Conservation (phyloP, 2,329 filamentous ascomycete species). For the Tolypocladium pustulatum region DNA sequence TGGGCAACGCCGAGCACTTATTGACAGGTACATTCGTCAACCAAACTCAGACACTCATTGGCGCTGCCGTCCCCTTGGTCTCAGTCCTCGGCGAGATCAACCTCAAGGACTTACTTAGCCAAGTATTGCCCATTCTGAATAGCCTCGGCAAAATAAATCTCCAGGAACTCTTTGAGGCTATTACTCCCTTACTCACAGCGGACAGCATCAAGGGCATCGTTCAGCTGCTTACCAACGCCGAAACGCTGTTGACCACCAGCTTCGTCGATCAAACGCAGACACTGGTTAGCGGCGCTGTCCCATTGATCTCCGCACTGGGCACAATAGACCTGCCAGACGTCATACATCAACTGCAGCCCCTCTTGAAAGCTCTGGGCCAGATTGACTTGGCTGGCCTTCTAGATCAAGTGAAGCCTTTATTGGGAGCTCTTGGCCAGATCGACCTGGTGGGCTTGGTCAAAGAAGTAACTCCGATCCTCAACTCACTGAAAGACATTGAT, state of each 20-base stretch:
- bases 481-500: background rate
- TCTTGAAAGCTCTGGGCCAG: background rate
- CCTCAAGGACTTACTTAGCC: background rate
- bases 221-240: background rate
- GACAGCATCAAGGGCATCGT: background rate
- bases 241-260: background rate
- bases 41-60: background rate
- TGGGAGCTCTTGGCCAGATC: background rate
- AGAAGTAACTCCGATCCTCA: background rate
- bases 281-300: background rate
- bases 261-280: background rate
- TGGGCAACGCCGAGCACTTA: background rate
- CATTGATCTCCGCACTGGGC: background rate
- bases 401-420: background rate
- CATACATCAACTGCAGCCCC: background rate
- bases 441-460: background rate
- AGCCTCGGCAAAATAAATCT: background rate
- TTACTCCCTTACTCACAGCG: background rate
- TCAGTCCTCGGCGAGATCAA: background rate
- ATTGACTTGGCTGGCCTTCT: background rate
- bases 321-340: background rate
- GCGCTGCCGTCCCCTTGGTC: background rate
- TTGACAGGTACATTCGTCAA: background rate
- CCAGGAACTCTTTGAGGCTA: background rate
- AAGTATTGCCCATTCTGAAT: background rate